A percentile compares a stretch with the other conserved stretches of the same genome.
phyloP scores from a whole-genome alignment of 805 yeast genomes.

The Brettanomyces naardenensis region DNA sequence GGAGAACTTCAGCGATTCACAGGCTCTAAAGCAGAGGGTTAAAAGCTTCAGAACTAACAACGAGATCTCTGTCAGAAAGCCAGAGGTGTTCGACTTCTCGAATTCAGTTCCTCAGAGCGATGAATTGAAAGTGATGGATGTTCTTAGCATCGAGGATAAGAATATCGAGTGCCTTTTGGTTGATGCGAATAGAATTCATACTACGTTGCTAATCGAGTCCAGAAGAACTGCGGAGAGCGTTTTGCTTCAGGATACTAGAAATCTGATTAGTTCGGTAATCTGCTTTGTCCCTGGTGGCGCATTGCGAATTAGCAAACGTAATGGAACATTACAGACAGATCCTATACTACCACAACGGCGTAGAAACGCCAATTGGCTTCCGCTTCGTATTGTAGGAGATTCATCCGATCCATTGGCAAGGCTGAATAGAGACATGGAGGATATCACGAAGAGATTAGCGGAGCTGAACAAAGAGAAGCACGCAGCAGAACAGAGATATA shows the following conservation, averaged over 20 bases:
- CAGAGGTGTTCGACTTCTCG: constrained; percentile 50
- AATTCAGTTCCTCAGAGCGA: constrained; percentile 33
- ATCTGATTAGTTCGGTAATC: constrained; percentile 18
- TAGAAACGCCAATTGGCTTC: constrained; percentile 12
- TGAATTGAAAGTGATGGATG: constrained; percentile 50
- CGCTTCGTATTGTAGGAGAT: constrained; percentile 18
- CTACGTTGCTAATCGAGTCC: constrained; percentile 43
- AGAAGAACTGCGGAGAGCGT: constrained; percentile 42
- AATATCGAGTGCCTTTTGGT: constrained; percentile 54
- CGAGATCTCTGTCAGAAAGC: constrained; percentile 41
- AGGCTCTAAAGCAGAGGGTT: constrained; percentile 29
- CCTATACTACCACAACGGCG: constrained; percentile 14
- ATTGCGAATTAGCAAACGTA: constrained; percentile 19
- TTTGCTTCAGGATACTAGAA: constrained; percentile 25
- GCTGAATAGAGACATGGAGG: constrained; percentile 9
- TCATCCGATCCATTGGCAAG: constrained; percentile 14
- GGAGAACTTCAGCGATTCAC: constrained; percentile 51
- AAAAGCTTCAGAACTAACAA: constrained; percentile 24
- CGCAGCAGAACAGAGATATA: background rate
- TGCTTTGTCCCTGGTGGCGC: constrained; percentile 20
- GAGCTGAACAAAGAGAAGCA: constrained; percentile 2
- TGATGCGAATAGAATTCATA: constrained; percentile 55
- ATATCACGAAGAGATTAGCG: constrained; percentile 1
- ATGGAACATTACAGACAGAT: constrained; percentile 23
- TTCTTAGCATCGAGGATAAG: constrained; percentile 46